phyloP scores from a whole-genome alignment of 495 filamentous ascomycete genomes.

The Lepidopterella palustris region DNA sequence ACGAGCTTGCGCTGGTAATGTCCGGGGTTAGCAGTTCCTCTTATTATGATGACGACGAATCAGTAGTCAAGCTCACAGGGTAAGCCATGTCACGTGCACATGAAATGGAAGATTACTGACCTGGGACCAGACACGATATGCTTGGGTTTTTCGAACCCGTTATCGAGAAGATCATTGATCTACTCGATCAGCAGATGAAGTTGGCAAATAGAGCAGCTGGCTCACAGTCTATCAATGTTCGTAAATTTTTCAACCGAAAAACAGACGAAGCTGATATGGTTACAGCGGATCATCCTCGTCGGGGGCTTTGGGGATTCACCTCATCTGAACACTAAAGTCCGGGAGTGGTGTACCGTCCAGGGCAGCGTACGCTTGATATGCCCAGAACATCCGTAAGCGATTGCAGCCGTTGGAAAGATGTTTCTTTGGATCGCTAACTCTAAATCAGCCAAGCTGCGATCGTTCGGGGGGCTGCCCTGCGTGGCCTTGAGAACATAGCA shows the following conservation, averaged over 20 bases:
- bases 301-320: slow-evolving; percentile 34
- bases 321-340: slow-evolving; percentile 24
- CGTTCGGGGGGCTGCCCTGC: slow-evolving; percentile 30
- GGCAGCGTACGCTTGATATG: slow-evolving; percentile 1
- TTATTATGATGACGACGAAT: slow-evolving; percentile 5
- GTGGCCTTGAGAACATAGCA: slow-evolving; percentile 21
- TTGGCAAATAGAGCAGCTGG: slow-evolving; percentile 4
- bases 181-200: slow-evolving; percentile 24
- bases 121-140: slow-evolving; percentile 26
- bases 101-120: neutral
- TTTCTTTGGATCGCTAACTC: neutral
- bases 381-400: slow-evolving; percentile 10
- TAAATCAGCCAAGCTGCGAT: slow-evolving; percentile 28
- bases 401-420: neutral
- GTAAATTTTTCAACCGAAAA: neutral
- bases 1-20: slow-evolving; percentile 1
- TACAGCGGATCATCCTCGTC: slow-evolving; percentile 32
- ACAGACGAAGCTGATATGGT: neutral
- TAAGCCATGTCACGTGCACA: neutral
- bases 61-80: neutral
- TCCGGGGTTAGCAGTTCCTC: neutral
- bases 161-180: slow-evolving; percentile 23
- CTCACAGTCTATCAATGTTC: slow-evolving; percentile 9
- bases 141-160: slow-evolving; percentile 30
- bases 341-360: slow-evolving; percentile 19